Percentiles rank a stretch among this genome's conserved stretches.
Conservation (phyloP, 495 filamentous ascomycete genomes). For the Cercophora samala region DNA sequence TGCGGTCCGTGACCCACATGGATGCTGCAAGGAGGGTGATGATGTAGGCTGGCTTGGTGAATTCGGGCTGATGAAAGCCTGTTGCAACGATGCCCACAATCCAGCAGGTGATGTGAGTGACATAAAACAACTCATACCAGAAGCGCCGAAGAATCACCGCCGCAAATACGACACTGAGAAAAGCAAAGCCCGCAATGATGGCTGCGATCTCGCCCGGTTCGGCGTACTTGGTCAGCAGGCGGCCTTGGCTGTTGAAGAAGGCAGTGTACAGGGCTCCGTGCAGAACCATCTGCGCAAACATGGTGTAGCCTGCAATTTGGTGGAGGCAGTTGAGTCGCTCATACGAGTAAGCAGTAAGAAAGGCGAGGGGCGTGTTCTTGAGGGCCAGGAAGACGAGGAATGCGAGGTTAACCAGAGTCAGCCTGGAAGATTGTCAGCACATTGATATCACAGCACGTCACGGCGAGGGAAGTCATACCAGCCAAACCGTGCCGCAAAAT, state of each 20-base stretch:
- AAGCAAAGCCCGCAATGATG: slow-evolving; percentile 48
- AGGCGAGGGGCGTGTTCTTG: slow-evolving; percentile 58
- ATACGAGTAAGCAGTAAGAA: slow-evolving; percentile 57
- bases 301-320: slow-evolving; percentile 55
- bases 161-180: slow-evolving; percentile 42
- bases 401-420: slow-evolving; percentile 51
- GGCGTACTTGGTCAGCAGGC: slow-evolving; percentile 23
- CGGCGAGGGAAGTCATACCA: slow-evolving; percentile 41
- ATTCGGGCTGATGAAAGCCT: slow-evolving; percentile 52
- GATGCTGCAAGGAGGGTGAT: slow-evolving; percentile 45
- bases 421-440: slow-evolving; percentile 38
- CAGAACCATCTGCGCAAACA: slow-evolving; percentile 42
- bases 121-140: slow-evolving; percentile 59
- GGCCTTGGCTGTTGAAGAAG: slow-evolving; percentile 34
- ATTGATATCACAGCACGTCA: slow-evolving; percentile 16
- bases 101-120: slow-evolving; percentile 52
- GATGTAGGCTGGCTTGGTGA: slow-evolving; percentile 40
- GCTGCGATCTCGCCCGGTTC: slow-evolving; percentile 37
- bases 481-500: slow-evolving; percentile 44
- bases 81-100: slow-evolving; percentile 48
- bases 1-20: slow-evolving; percentile 52
- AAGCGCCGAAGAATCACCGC: slow-evolving; percentile 45
- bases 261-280: slow-evolving; percentile 46
- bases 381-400: slow-evolving; percentile 58
- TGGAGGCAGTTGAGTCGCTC: slow-evolving; percentile 60